Evolutionary conservation across 805 yeast genomes (phyloP).

Genomic region (Nakazawaea laoshanensis): DNA sequence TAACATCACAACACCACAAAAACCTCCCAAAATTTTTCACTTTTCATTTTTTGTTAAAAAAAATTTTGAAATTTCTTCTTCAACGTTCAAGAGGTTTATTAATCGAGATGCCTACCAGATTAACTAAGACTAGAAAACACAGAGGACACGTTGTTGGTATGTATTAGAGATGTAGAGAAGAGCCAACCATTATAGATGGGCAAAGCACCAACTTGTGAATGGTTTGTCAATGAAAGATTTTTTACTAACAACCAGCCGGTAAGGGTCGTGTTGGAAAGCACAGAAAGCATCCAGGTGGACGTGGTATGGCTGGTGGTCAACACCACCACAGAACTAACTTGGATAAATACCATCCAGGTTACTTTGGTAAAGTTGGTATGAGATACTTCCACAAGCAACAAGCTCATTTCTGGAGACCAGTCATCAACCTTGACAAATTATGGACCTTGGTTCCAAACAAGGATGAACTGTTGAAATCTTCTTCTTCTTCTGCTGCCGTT

Average conservation of each 20-base stretch:
- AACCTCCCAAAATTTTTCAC: background rate
- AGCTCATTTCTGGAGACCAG: conserved; percentile 96
- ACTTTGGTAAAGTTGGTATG: conserved; percentile 99
- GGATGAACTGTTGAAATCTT: conserved; percentile 81
- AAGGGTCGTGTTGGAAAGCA: conserved; percentile 99
- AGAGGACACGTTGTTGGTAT: conserved; percentile 99
- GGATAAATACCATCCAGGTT: conserved; percentile 99
- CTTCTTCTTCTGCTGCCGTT: conserved; percentile 90
- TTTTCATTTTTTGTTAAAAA: conserved; percentile 2
- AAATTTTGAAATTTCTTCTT: background rate
- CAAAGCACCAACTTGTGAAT: background rate
- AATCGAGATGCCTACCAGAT: conserved; percentile 89
- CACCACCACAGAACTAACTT: conserved; percentile 99
- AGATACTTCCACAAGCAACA: conserved; percentile 97
- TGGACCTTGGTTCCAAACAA: conserved; percentile 96
- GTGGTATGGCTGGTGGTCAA: conserved; percentile 99
- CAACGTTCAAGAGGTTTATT: background rate
- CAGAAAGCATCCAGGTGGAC: conserved; percentile 99
- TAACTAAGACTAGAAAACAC: conserved; percentile 99
- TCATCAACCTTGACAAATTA: conserved; percentile 94
- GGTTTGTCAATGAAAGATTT: background rate
- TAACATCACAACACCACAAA: conserved; percentile 3
- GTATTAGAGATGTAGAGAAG: conserved; percentile 24
- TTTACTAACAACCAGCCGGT: conserved; percentile 64
- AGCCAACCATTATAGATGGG: background rate